phyloP scores from a whole-genome alignment of 2,329 filamentous ascomycete species.

The Aspergillus transmontanensis region DNA sequence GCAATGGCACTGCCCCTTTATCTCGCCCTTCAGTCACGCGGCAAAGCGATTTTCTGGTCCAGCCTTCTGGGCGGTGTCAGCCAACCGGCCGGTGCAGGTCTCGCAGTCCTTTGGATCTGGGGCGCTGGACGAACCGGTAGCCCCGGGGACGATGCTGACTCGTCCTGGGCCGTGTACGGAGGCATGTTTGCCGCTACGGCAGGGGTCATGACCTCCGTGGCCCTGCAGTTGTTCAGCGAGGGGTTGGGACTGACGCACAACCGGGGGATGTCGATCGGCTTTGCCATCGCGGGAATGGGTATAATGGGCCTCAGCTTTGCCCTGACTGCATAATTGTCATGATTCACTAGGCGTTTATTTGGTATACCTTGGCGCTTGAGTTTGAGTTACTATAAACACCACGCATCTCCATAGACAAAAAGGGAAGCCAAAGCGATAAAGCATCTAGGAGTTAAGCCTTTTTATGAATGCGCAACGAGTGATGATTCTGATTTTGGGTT shows the following conservation, averaged over 20 bases:
- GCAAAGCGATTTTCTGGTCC: conserved; percentile 82
- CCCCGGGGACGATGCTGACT: conserved; percentile 29
- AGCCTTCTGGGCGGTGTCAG: conserved; percentile 81
- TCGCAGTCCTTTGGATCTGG: conserved; percentile 85
- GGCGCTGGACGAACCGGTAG: conserved; percentile 59
- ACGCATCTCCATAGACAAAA: not conserved
- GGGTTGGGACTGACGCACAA: conserved; percentile 71
- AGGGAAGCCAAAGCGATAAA: not conserved
- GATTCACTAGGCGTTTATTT: not conserved
- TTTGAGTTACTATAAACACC: not conserved
- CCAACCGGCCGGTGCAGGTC: conserved; percentile 81
- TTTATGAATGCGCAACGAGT: conserved; percentile 14
- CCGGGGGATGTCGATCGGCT: conserved; percentile 39
- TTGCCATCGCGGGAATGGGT: conserved; percentile 67
- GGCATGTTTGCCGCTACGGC: conserved; percentile 83
- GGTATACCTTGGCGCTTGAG: not conserved
- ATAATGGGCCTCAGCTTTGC: conserved; percentile 84
- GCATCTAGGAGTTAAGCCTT: conserved; percentile 10
- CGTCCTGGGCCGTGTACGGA: conserved; percentile 57
- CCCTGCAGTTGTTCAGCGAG: conserved; percentile 85
- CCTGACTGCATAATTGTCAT: conserved; percentile 61
- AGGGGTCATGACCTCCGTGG: conserved; percentile 95
- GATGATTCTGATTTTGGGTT: conserved; percentile 15
- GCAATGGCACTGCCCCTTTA: conserved; percentile 91
- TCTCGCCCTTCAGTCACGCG: conserved; percentile 79